Evolutionary conservation across 495 filamentous ascomycete species (phyloP).

Genomic region (Viridothelium virens): DNA sequence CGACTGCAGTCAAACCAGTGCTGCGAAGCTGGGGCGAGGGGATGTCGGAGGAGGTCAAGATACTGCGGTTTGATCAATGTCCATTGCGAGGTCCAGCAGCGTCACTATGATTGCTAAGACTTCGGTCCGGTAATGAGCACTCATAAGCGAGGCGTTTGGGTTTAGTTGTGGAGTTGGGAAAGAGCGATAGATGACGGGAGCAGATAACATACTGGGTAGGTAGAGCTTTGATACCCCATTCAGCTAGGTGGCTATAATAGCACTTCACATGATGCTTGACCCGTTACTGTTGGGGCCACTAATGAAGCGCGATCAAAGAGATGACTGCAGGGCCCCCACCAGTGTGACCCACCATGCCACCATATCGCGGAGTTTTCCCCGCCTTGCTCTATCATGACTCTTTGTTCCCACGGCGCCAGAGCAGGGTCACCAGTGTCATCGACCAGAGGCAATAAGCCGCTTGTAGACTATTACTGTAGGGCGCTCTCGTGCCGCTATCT

Average conservation of each 20-base stretch:
- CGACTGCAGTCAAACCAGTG: constrained; percentile 40
- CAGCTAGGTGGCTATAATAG: too few relatives aligned
- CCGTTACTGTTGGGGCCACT: too few relatives aligned
- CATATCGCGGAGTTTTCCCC: too few relatives aligned
- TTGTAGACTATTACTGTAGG: background rate
- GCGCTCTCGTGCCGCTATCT: background rate
- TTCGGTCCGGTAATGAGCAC: too few relatives aligned
- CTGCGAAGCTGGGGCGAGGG: background rate
- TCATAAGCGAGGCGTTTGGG: too few relatives aligned
- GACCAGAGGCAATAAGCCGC: background rate
- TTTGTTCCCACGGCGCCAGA: background rate
- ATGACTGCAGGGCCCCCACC: background rate
- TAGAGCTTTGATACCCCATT: too few relatives aligned
- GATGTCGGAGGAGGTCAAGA: background rate
- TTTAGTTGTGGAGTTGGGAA: too few relatives aligned
- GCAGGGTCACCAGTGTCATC: background rate
- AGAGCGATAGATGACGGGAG: too few relatives aligned
- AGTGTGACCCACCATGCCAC: background rate
- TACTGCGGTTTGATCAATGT: background rate
- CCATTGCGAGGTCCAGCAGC: too few relatives aligned
- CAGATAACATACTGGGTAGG: too few relatives aligned
- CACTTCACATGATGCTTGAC: too few relatives aligned
- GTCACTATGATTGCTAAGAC: too few relatives aligned
- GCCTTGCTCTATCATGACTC: background rate
- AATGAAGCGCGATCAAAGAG: background rate